Evolutionary conservation across 2,329 filamentous ascomycete genomes (phyloP).

Genomic region (Bipolaris oryzae): DNA sequence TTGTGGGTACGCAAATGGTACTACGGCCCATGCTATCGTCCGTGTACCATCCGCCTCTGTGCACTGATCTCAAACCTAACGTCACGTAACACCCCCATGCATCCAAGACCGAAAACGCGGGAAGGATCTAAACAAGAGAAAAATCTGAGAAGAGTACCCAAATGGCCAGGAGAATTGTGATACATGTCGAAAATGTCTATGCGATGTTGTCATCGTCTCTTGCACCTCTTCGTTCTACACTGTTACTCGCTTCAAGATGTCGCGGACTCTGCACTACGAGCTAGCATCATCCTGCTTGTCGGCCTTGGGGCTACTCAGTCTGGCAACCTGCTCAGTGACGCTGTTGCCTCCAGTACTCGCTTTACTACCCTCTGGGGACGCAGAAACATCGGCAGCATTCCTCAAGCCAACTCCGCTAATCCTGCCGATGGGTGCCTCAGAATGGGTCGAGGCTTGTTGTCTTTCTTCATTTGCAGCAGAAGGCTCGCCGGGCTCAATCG

Average conservation of each 20-base stretch:
- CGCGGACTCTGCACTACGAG: slow-evolving; percentile 4
- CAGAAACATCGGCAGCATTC: slow-evolving; percentile 40
- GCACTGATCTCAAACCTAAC: slow-evolving; percentile 14
- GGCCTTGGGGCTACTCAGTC: slow-evolving; percentile 32
- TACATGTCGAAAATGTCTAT: not conserved
- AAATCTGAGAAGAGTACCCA: not conserved
- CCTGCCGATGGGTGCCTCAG: slow-evolving; percentile 30
- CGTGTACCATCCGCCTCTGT: slow-evolving; percentile 15
- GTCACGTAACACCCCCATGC: slow-evolving; percentile 14
- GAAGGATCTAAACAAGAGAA: not conserved
- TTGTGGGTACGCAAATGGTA: slow-evolving; percentile 13
- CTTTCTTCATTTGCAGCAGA: slow-evolving; percentile 20
- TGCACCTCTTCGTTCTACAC: not conserved
- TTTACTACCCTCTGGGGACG: slow-evolving; percentile 20
- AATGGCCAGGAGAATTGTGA: not conserved
- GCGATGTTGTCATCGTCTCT: not conserved
- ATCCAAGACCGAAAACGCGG: slow-evolving; percentile 7
- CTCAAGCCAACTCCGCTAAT: slow-evolving; percentile 39
- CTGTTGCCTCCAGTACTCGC: slow-evolving; percentile 34
- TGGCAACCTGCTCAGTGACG: slow-evolving; percentile 43
- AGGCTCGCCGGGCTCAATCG: slow-evolving; percentile 33
- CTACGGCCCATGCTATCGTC: slow-evolving; percentile 9
- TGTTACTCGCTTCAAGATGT: not conserved
- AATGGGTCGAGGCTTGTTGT: slow-evolving; percentile 25
- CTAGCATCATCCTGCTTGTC: slow-evolving; percentile 6